These are phyloP conservation scores for Fusarium anguioides DNA, from an alignment of 2,329 filamentous ascomycete species.

Conservation along the genomic window DNA sequence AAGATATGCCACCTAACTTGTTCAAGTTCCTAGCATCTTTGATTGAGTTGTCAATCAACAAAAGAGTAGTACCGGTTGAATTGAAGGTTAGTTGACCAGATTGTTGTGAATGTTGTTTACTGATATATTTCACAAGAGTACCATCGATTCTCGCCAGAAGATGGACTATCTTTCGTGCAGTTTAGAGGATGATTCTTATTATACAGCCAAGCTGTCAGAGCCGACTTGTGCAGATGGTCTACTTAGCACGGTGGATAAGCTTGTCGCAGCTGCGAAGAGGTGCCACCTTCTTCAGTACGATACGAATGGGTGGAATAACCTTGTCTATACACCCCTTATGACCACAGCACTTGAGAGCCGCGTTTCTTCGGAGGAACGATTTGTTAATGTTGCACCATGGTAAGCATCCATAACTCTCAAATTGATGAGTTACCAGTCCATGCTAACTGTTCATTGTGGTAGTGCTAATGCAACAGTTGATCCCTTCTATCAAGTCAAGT, in stretches of 20 bases:
- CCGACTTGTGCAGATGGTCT: not conserved
- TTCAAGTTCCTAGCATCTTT: not conserved
- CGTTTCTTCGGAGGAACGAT: too few species aligned
- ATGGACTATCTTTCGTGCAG: too few species aligned
- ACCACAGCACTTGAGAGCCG: too few species aligned
- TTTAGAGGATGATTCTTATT: not conserved
- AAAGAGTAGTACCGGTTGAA: too few species aligned
- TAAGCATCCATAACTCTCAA: not conserved
- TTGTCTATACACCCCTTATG: not conserved
- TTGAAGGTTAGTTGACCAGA: too few species aligned
- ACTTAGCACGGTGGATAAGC: not conserved
- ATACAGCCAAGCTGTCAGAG: not conserved
- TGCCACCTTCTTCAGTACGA: not conserved
- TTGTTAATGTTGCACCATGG: not conserved
- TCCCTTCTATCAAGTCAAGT: not conserved
- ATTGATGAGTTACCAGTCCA: too few species aligned
- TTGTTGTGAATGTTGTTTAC: too few species aligned
- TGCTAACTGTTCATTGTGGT: not conserved
- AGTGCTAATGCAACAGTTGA: not conserved
- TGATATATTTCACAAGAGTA: too few species aligned
- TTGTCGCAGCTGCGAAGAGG: not conserved
- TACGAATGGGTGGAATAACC: not conserved
- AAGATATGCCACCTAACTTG: not conserved
- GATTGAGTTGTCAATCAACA: not conserved
- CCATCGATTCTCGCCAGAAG: too few species aligned